Base-by-base conservation (phyloP, 208 protist genomes). In the Vickermania spadyakhi region DNA sequence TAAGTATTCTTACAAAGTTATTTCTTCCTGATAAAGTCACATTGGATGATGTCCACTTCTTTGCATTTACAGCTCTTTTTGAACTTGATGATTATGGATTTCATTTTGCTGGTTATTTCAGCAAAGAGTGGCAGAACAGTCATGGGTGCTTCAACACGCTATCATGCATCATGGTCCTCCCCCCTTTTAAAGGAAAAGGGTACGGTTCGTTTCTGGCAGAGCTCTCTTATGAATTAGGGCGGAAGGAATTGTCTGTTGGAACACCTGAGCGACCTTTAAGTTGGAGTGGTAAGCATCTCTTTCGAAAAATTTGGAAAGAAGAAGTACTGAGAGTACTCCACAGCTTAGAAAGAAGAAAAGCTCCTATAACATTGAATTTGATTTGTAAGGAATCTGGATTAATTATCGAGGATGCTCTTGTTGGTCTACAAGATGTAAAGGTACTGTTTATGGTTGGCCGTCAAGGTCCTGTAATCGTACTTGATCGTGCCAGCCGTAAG, bases 21-120 rank as follows among this genome's bases (percentile, higher is more conserved):
- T 86, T 91, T 59, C 66, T 88, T 1, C 58, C 72, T 0, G 80
- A 88, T 55, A 91, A 91, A 56, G 75, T 81, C 1, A 87, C 80
- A 1, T 71, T 91, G 25, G 84, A 88, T 64, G 80, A 84, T 52
- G 70, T 91, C 14, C 80, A 91, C 45, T 88, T 86, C 49, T 91
- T 91, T 55, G 69, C 73, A 0, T 88, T 86, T 50, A 70, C 78
- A 31, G 68, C 63, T 4, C 53, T 88, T 7, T 91, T 82, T 68
- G 83, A 90, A 52, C 58, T 86, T 0, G 79, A 90, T 51, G 79
- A 90, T 52, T 70, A 66, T 31, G 83, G 83, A 2, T 90, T 76
- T 61, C 83, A 90, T 58, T 90, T 90, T 56, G 74, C 68, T 1
- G 84, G 79, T 0, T 87, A 91, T 55, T 91, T 86, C 42, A 91